Base-by-base conservation (phyloP, 2,329 filamentous ascomycete species). In the Colletotrichum echinochloae region DNA sequence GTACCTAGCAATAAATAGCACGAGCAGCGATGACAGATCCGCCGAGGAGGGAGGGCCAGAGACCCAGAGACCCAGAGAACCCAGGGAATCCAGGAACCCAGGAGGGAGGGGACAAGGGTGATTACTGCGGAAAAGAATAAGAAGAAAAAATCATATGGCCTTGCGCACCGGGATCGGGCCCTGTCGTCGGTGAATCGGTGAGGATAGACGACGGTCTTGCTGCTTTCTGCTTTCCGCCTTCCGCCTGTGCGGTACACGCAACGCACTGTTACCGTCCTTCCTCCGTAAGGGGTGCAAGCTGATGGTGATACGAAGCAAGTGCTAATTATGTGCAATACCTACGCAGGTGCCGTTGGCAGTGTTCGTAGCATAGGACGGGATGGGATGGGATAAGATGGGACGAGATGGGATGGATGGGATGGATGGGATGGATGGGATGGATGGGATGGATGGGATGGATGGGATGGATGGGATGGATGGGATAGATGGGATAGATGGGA, bases 11-110 rank as follows among this genome's bases (percentile, higher is more conserved):
- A 16, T 9, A 37, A 26, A 16, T 9, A 37, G 51, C 18, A 28
- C 37, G 6, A 41, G 35, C 33, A 63, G 39, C 28, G 56, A 48
- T 66, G 62, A 60, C 66, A 44, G 66, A 68, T 65, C 44, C 60
- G 26, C 39, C 49, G n/a, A 28, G 48, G 41, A 18, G 41, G 18
- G 39, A 1, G 14, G 39, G n/a, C n/a, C n/a, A n/a, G n/a, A n/a
- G n/a, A n/a, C n/a, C n/a, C n/a, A n/a, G n/a, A n/a, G n/a, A n/a
- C n/a, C n/a, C n/a, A n/a, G n/a, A n/a, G n/a, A n/a, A n/a, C n/a
- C n/a, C n/a, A 11, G 35, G 9, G 39, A 14, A 16, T 28, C 51
- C 49, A 56, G 65, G 26, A 37, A 39, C 57, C 28, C n/a, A 37
- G 30, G 18, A 16, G 48, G 46, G 44, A 54, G 11, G 48, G 46